Evolutionary conservation across 805 yeast genomes (phyloP), one percentile per base, ranked within the genome.

Genomic region (Cyberlindnera xishuangbannaensis): DNA sequence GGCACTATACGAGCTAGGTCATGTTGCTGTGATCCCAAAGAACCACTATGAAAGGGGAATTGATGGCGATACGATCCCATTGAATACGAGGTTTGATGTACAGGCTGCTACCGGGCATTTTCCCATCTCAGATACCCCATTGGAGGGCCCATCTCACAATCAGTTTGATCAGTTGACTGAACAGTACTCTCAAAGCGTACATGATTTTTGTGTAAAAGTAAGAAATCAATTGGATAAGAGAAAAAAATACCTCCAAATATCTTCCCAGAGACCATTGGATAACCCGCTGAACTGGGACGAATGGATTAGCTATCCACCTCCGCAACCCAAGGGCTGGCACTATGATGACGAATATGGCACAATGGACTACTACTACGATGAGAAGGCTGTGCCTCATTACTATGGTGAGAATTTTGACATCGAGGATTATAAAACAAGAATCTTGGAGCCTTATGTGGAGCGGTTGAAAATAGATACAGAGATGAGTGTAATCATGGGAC

Each of bases 231-330:
- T 80, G 31, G 70, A 69, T 9, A 48, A 79, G 33, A 71, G 97
- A 44, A 79, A 73, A 44, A 74, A 73, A 45, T 88, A 86, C 57
- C 70, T 78, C 50, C 46, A 50, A 3, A 41, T 71, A 3, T 83
- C 95, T 1, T 41, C 71, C 18, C 97, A 88, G 58, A 67, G 77
- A 40, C 78, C 76, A 25, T 44, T 53, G 25, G 75, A 74, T 34
- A 87, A 90, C 56, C 94, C 95, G 4, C 78, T 84, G 48, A 81
- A 87, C 57, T 21, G 25, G 16, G 58, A 56, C 24, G 53, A 62
- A 5, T 87, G 96, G 96, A 56, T 58, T n/a, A 73, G 85, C 20
- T 87, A 85, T 53, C 97, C 97, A 0, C 77, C 78, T 15, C 95
- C 95, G 8, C 45, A 57, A 28, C 62, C 64, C 2, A 64, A 59